phyloP scores from a whole-genome alignment of 2,329 filamentous ascomycete genomes.

The Epicoccum nigrum region DNA sequence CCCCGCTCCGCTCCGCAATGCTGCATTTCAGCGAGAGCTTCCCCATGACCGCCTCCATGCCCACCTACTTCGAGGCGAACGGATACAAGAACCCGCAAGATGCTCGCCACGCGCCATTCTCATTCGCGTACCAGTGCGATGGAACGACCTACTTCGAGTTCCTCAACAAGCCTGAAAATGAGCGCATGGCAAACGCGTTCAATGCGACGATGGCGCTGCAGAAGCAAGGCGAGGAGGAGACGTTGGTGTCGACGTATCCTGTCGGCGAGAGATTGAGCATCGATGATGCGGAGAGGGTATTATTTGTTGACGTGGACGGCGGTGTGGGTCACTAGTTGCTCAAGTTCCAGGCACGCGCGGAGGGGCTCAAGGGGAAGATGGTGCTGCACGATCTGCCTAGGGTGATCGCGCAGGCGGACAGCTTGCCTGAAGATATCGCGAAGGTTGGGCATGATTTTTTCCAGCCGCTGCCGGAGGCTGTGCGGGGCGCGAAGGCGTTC shows the following conservation, averaged over 20 bases:
- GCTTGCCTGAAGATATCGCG: conserved; percentile 8
- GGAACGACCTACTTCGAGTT: conserved; percentile 36
- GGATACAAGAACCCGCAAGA: conserved; percentile 39
- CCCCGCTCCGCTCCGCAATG: conserved; percentile 11
- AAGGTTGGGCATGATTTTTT: conserved; percentile 26
- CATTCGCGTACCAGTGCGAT: conserved; percentile 19
- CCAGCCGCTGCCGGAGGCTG: conserved; percentile 17
- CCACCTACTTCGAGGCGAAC: conserved; percentile 35
- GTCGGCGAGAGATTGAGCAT: conserved; percentile 18
- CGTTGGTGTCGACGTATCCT: conserved; percentile 23
- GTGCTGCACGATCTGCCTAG: conserved; percentile 27
- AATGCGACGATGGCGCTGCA: conserved; percentile 36
- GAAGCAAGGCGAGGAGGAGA: conserved; percentile 2
- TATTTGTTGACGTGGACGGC: conserved; percentile 30
- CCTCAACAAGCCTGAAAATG: conserved; percentile 23
- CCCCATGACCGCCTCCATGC: conserved; percentile 20
- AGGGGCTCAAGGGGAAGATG: conserved; percentile 16
- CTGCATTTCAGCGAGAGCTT: conserved; percentile 17
- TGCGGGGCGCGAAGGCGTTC: conserved; percentile 33
- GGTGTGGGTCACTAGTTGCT: conserved; percentile 20
- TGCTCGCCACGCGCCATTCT: conserved; percentile 34
- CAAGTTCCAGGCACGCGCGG: conserved; percentile 17
- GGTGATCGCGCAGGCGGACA: conserved; percentile 11
- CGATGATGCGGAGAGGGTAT: conserved; percentile 4
- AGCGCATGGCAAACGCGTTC: conserved; percentile 28